Evolutionary conservation across 1,139 yeast species (phyloP), one percentile per base, ranked within the genome.

Genomic region (Pichia sp.): DNA sequence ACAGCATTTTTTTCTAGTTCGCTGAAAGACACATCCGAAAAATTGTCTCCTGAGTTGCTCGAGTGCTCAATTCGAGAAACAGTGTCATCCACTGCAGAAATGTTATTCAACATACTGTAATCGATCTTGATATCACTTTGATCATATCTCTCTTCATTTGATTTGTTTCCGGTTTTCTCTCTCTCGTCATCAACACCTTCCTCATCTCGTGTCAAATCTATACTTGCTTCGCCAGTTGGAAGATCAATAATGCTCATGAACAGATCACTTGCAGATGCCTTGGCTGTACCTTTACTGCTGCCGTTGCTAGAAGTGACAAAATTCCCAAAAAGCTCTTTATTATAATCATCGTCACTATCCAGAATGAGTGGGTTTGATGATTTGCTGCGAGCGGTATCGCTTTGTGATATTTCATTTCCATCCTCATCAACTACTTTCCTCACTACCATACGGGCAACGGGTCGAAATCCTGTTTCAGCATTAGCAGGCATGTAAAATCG

Each of bases 401-500:
- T 31, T 31, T 40, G 40, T 10, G 30, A 19, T 13, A 48, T 29
- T 16, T 45, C 49, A 26, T 49, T 43, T 6, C 36, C 48, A 49
- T 11, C 26, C 31, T 16, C 43, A 43, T 41, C 45, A 43, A 32
- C 47, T 3, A 16, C 13, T 34, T 34, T 44, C 29, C 38, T 42
- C 11, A 19, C 32, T 6, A 84, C 76, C 71, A 85, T 63, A 42
- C 72, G 70, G 4, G 81, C 72, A 1, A 88, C 93, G 15, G 75
- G 73, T 45, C 76, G 73, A 62, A 90, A 88, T 0, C 95, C 95
- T 0, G 85, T 78, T 38, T 77, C 80, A 4, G 83, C 96, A 65
- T 84, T 78, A 61, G 86, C 92, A 0, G 96, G 96, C 89, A 88
- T 84, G 67, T 82, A 82, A 62, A 88, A 88, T 54, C 71, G 69